A percentile compares a stretch with the other conserved stretches of the same genome.
Evolutionary conservation across 371 early-diverging fungal species (phyloP).

Genomic region (Mucor velutinosus): DNA sequence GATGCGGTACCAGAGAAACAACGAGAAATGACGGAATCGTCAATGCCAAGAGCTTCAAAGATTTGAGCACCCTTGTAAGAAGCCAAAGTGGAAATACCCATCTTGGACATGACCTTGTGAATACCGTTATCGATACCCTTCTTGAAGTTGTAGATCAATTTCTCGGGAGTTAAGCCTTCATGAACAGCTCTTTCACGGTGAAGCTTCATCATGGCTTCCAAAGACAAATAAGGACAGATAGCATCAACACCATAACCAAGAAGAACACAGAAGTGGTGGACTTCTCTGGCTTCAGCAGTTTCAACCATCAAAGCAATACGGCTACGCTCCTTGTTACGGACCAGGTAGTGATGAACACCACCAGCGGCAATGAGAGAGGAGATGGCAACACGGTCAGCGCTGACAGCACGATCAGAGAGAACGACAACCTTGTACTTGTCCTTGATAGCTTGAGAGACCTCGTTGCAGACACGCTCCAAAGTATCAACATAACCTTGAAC

Average conservation of each 20-base stretch:
- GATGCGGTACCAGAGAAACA: slow-evolving; percentile 96
- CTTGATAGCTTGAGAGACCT: slow-evolving; percentile 81
- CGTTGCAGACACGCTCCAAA: slow-evolving; percentile 84
- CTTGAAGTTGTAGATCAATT: slow-evolving; percentile 78
- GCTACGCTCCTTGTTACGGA: slow-evolving; percentile 85
- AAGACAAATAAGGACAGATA: slow-evolving; percentile 91
- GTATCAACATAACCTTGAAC: slow-evolving; percentile 74
- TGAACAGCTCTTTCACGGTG: slow-evolving; percentile 79
- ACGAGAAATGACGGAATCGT: slow-evolving; percentile 81
- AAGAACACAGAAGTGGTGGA: slow-evolving; percentile 94
- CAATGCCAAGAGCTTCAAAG: slow-evolving; percentile 95
- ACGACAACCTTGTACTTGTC: slow-evolving; percentile 81
- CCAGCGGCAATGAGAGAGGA: slow-evolving; percentile 91
- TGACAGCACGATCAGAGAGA: slow-evolving; percentile 77
- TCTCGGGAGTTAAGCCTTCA: slow-evolving; percentile 47
- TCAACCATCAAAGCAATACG: slow-evolving; percentile 89
- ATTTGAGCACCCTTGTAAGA: slow-evolving; percentile 98
- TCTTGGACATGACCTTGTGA: slow-evolving; percentile 97
- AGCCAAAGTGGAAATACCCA: slow-evolving; percentile 98
- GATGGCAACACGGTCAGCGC: slow-evolving; percentile 79
- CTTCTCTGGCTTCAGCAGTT: slow-evolving; percentile 95
- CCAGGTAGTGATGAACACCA: slow-evolving; percentile 93
- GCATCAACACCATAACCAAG: slow-evolving; percentile 98
- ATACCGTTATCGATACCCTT: slow-evolving; percentile 92
- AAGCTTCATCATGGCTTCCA: slow-evolving; percentile 87